Conservation (phyloP, 768 basidiomycete species). For the Lactarius psammicola region DNA sequence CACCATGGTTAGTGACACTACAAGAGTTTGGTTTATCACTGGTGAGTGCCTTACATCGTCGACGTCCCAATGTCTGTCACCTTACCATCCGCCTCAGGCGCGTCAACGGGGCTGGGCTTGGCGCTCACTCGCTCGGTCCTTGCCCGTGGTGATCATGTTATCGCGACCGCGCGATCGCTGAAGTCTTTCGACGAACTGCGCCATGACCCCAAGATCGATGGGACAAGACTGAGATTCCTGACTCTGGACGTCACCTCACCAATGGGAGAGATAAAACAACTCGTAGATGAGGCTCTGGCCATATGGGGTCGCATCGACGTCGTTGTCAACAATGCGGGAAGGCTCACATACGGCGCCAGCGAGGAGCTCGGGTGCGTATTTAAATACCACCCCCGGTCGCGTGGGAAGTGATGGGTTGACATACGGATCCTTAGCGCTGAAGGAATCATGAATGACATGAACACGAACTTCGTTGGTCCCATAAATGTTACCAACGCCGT, state of each 20-base stretch:
- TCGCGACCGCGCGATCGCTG: conserved; percentile 15
- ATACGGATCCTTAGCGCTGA: neutral
- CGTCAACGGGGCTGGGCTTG: conserved; percentile 19
- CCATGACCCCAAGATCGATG: conserved; percentile 1
- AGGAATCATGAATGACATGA: conserved; percentile 13
- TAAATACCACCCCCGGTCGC: neutral
- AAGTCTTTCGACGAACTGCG: conserved; percentile 7
- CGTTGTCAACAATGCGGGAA: conserved; percentile 26
- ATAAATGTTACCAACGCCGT: conserved; percentile 47
- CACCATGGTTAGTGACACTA: neutral
- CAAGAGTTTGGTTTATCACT: conserved; percentile 24
- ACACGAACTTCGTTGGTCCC: conserved; percentile 46
- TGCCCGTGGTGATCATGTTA: conserved; percentile 17
- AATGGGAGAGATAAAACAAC: conserved; percentile 6
- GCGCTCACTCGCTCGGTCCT: conserved; percentile 17
- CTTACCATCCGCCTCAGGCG: neutral
- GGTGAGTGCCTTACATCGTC: conserved; percentile 3
- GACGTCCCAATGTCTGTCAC: neutral
- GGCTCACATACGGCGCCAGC: neutral
- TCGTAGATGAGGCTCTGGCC: conserved; percentile 6
- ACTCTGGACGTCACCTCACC: conserved; percentile 16
- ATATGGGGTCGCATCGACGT: conserved; percentile 22
- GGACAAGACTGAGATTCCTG: conserved; percentile 7
- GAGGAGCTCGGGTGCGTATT: conserved; percentile 23
- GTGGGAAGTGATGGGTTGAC: neutral